Evolutionary conservation across 75 land plant genomes (phyloP).

Genomic region (Pinus tabuliformis): DNA sequence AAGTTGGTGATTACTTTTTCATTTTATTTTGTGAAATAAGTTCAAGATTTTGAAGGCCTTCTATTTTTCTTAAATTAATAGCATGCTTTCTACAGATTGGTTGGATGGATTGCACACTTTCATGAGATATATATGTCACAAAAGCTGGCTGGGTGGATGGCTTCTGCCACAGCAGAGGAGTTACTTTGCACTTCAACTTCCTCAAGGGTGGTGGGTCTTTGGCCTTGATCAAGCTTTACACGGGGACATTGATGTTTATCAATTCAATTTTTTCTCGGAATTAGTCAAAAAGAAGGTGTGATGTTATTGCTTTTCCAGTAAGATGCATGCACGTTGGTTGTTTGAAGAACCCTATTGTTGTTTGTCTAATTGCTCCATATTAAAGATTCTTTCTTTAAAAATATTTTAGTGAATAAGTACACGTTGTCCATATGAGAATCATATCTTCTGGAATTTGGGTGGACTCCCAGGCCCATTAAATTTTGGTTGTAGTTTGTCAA

Average conservation of each 20-base stretch:
- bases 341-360: not conserved
- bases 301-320: not conserved
- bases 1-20: no score
- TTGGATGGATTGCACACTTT: constrained; percentile 96
- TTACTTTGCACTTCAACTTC: constrained; percentile 90
- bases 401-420: no score
- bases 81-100: constrained; percentile 64
- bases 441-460: no score
- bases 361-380: no score
- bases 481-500: no score
- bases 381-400: no score
- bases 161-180: constrained; percentile 95
- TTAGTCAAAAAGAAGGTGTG: constrained; percentile 61
- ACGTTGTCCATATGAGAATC: no score
- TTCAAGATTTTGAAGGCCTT: no score
- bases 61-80: no score
- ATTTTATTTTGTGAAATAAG: no score
- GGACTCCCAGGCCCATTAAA: no score
- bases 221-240: constrained; percentile 94
- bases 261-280: constrained; percentile 86
- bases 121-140: constrained; percentile 93
- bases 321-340: no score
- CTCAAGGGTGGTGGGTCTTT: constrained; percentile 96
- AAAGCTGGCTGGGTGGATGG: constrained; percentile 99
- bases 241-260: constrained; percentile 90